Conservation (phyloP, 192 early-diverging fungal species). For the Entomortierella lignicola region DNA sequence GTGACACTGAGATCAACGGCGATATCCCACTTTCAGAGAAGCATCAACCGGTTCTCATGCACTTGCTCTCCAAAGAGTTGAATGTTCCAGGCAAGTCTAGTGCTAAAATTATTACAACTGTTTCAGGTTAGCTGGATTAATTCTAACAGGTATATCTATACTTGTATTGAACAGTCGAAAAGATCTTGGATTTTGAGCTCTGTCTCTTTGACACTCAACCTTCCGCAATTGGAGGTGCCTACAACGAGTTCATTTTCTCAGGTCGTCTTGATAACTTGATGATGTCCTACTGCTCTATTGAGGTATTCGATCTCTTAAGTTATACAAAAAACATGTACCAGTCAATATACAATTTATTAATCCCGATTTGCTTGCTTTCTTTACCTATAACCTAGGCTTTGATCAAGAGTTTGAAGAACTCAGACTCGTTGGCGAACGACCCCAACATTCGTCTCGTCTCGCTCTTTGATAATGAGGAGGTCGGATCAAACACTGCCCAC, state of each 20-base stretch:
- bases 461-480: constrained; percentile 99
- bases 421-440: constrained; percentile 66
- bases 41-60: constrained; percentile 88
- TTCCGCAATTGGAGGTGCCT: constrained; percentile 88
- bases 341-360: too few relatives aligned
- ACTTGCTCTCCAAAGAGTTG: constrained; percentile 83
- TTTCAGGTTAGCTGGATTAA: neutral
- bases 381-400: constrained; percentile 60
- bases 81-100: constrained; percentile 61
- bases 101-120: neutral
- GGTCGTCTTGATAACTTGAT: constrained; percentile 96
- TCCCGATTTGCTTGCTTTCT: neutral
- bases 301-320: constrained; percentile 2
- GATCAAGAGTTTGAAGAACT: constrained; percentile 60
- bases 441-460: constrained; percentile 85
- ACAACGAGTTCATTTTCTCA: constrained; percentile 95
- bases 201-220: constrained; percentile 96
- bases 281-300: constrained; percentile 88
- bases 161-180: constrained; percentile 54
- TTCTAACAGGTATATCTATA: neutral
- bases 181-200: constrained; percentile 97
- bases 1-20: constrained; percentile 41
- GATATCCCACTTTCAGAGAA: constrained; percentile 51
- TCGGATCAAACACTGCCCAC: constrained; percentile 92
- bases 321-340: too few relatives aligned